These are phyloP conservation scores for Penicillium sp. DNA, from an alignment of 2,329 filamentous ascomycete genomes.

Conservation along the genomic window DNA sequence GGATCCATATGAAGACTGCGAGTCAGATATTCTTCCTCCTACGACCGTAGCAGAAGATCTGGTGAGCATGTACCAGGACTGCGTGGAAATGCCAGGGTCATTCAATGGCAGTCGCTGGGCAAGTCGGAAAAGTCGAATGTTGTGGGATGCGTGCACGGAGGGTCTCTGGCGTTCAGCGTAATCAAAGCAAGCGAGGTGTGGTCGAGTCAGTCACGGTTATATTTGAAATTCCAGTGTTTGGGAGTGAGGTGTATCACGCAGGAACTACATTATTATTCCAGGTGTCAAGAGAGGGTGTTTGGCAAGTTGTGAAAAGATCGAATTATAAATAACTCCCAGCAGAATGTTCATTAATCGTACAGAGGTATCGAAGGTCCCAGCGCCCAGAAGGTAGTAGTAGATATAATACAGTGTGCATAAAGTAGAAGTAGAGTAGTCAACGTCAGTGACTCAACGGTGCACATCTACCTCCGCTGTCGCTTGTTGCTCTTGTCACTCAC, in stretches of 20 bases:
- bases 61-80: conserved; percentile 30
- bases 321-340: conserved; percentile 18
- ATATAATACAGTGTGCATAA: conserved; percentile 16
- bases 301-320: conserved; percentile 5
- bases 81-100: conserved; percentile 29
- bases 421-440: neutral
- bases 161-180: neutral
- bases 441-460: neutral
- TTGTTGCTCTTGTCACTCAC: conserved; percentile 65
- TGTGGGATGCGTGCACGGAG: conserved; percentile 14
- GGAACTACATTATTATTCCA: conserved; percentile 22
- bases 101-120: conserved; percentile 31
- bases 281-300: neutral
- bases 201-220: neutral
- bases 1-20: conserved; percentile 13
- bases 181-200: neutral
- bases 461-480: conserved; percentile 50
- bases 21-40: conserved; percentile 13
- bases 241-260: neutral
- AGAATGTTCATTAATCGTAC: conserved; percentile 39
- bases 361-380: conserved; percentile 31
- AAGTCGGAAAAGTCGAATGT: conserved; percentile 24
- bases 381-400: conserved; percentile 10
- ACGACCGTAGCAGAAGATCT: conserved; percentile 26
- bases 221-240: neutral